Percentiles rank a stretch among this genome's conserved stretches.
These are phyloP conservation scores for Lunasporangiospora selenospora DNA, from an alignment of 192 early-diverging fungal genomes.

Conservation along the genomic window DNA sequence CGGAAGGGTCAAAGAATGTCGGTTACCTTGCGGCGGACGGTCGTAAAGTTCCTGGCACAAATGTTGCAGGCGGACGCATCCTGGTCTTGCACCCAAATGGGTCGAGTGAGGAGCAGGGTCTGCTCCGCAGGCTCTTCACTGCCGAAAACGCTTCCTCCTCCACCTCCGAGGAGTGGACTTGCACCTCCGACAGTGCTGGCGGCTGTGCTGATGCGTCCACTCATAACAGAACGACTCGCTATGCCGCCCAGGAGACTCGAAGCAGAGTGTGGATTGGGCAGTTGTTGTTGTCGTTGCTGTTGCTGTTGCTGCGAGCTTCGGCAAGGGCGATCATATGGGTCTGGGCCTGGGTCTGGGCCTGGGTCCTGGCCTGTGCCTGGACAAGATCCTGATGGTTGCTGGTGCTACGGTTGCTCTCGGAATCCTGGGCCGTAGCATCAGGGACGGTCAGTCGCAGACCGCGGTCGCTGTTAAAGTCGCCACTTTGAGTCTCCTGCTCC, in stretches of 20 bases:
- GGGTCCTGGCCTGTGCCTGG: not conserved
- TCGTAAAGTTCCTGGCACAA: slow-evolving; percentile 51
- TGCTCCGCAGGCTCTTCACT: slow-evolving; percentile 31
- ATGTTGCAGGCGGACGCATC: slow-evolving; percentile 52
- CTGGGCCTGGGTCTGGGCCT: not conserved
- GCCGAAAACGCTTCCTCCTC: slow-evolving; percentile 1
- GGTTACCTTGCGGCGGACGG: slow-evolving; percentile 56
- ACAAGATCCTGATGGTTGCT: not conserved
- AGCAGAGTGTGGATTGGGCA: too few relatives aligned
- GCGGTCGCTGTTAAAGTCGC: not conserved
- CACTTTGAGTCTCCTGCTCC: not conserved
- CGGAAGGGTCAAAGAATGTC: not conserved
- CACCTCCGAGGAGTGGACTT: not conserved
- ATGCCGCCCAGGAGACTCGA: slow-evolving; percentile 14
- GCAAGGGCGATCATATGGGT: slow-evolving; percentile 11
- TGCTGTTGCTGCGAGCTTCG: slow-evolving; percentile 22
- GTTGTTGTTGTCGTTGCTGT: not conserved
- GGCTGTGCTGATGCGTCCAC: slow-evolving; percentile 2
- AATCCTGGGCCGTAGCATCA: slow-evolving; percentile 13
- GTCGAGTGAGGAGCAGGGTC: slow-evolving; percentile 54
- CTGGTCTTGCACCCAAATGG: slow-evolving; percentile 57
- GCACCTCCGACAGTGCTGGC: not conserved
- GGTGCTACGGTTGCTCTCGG: slow-evolving; percentile 2
- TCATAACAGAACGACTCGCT: slow-evolving; percentile 15
- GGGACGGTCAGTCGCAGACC: not conserved